Evolutionary conservation across 306 rosid species (phyloP), one percentile per base, ranked within the genome.

Genomic region (Gillenia trifoliata): DNA sequence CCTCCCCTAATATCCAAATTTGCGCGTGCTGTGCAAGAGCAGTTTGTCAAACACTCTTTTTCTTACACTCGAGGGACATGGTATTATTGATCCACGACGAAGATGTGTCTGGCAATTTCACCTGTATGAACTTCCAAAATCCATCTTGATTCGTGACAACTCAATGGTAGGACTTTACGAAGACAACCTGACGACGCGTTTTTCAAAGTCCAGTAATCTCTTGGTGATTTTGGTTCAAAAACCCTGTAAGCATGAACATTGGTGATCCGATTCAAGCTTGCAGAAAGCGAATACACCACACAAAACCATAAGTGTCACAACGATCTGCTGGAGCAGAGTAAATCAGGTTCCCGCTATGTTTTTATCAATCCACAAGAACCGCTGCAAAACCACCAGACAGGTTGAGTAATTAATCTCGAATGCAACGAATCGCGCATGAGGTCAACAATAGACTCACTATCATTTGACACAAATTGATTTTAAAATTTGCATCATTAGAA

Each of bases 201-300:
- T 1, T 75, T 40, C 2, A 8, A 31, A 3, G 34, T 55, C 86
- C 80, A 75, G 74, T 66, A 77, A 4, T 78, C 86, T 38, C 64
- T 54, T 2, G 2, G 10, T 20, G 85, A 77, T 34, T 43, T 78
- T 0, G 91, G 79, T 29, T 30, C 55, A 69, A 82, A n/a, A 90
- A 70, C 92, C 92, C 9, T 17, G 63, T 57, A 86, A 71, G 62
- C 91, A 90, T n/a, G 76, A 68, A 23, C 96, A 88, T 17, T 68
- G 5, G 1, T 91, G 85, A n/a, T 71, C 6, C 0, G 0, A 64
- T 11, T 66, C 23, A 0, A 3, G 1, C 71, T 75, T 73, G 74
- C 90, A 88, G 13, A 73, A 80, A 61, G 90, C 81, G 67, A 56
- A 81, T 9, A 54, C 8, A 6, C 96, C 96, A 74, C 94, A 85